A percentile compares a stretch with the other conserved stretches of the same genome.
Evolutionary conservation across 139 green algal genomes (phyloP).

Genomic region (Coelastrella sp.): DNA sequence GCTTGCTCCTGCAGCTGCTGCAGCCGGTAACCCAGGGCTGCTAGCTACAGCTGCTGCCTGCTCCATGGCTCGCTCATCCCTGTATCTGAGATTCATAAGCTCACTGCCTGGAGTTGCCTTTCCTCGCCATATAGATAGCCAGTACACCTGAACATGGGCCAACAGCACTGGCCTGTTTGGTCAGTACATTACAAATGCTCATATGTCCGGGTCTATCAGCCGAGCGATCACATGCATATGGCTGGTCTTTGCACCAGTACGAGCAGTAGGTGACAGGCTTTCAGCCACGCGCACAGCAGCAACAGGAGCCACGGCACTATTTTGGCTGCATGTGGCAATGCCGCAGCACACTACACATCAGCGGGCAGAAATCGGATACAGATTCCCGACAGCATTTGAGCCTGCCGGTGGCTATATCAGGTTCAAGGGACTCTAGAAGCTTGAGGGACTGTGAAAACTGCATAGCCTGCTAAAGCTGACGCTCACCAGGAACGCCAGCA

Average conservation of each 20-base stretch:
- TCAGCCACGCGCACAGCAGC: background rate
- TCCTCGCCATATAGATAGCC: slow-evolving; percentile 68
- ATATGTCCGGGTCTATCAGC: background rate
- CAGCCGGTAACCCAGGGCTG: background rate
- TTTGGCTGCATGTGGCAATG: too few species aligned
- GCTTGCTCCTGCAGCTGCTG: slow-evolving; percentile 12
- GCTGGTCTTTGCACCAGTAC: too few species aligned
- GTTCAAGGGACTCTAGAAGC: too few species aligned
- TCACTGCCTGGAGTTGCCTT: slow-evolving; percentile 82
- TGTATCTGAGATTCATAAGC: slow-evolving; percentile 93
- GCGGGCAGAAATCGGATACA: too few species aligned
- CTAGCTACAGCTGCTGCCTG: background rate
- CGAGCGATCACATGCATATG: too few species aligned
- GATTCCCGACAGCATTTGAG: too few species aligned
- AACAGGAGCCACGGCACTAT: background rate
- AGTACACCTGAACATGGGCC: slow-evolving; percentile 73
- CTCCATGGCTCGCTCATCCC: slow-evolving; percentile 72
- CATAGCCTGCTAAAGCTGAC: background rate
- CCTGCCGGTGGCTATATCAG: too few species aligned
- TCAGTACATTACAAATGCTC: too few species aligned
- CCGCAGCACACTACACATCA: too few species aligned
- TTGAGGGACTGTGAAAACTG: background rate
- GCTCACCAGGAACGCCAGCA: slow-evolving; percentile 40
- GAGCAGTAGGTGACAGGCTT: too few species aligned
- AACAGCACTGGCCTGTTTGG: too few species aligned